Evolutionary conservation across 306 rosid species (phyloP).

Genomic region (apple (Malus domestica)): ASM211411v1 NC_041798.1:15829501-15830000

Average conservation of each 20-base stretch:
- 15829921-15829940: neutral
- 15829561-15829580: neutral
- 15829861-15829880: too few relatives aligned
- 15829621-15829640: neutral
- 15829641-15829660: neutral
- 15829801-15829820: neutral
- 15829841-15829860: too few relatives aligned
- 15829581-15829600: neutral
- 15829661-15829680: neutral
- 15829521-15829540: conserved; percentile 12
- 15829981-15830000: neutral
- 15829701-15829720: neutral
- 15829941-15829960: neutral
- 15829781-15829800: neutral
- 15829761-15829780: conserved; percentile 2
- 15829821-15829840: neutral
- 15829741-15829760: neutral
- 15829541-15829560: neutral
- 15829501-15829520: conserved; percentile 8
- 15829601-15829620: neutral
- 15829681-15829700: neutral
- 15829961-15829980: neutral
- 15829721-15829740: neutral
- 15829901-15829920: neutral
- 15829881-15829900: neutral